These are phyloP conservation scores for Quercus wislizeni DNA, from an alignment of 306 rosid species.

Conservation along the genomic window DNA sequence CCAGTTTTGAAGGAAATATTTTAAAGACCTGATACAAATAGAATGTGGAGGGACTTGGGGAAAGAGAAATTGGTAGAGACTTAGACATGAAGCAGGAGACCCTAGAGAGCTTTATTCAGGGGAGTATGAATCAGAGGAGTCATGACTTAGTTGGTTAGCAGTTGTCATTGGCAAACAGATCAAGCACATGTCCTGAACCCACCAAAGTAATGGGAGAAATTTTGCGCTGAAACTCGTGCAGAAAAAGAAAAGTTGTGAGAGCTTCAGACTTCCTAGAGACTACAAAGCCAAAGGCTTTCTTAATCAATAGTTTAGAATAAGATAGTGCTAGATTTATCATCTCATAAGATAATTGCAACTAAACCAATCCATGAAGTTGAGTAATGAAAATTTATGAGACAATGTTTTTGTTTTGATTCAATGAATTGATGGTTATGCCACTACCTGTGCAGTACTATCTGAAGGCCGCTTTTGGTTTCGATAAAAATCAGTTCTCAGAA, in stretches of 20 bases:
- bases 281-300: background rate
- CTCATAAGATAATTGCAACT: background rate
- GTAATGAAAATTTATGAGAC: background rate
- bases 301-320: background rate
- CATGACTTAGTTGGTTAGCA: too few relatives aligned
- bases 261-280: background rate
- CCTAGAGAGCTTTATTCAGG: background rate
- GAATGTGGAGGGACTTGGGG: background rate
- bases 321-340: background rate
- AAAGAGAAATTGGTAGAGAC: background rate
- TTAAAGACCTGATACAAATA: background rate
- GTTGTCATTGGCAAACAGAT: background rate
- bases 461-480: conserved; percentile 72
- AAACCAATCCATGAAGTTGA: background rate
- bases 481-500: conserved; percentile 79
- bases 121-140: too few relatives aligned
- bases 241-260: background rate
- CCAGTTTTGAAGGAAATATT: background rate
- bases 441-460: conserved; percentile 65
- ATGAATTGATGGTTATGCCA: conserved; percentile 19
- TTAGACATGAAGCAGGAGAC: background rate
- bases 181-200: background rate
- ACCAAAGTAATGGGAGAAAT: background rate
- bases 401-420: background rate
- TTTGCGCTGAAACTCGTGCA: background rate